phyloP scores from a whole-genome alignment of 768 basidiomycete species.

The Hericium alpestre region DNA sequence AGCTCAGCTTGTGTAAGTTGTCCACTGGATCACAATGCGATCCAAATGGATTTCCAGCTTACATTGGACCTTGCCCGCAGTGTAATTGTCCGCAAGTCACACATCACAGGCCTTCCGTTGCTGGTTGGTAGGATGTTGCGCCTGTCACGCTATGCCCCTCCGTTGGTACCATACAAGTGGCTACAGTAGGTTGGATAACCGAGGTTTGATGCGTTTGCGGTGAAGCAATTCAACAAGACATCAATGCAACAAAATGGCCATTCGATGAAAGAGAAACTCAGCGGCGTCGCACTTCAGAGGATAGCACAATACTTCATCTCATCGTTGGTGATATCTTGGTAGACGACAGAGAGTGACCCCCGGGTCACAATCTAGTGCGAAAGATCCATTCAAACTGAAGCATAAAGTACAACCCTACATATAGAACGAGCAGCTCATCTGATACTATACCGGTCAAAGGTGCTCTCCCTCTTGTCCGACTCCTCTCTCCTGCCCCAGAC shows the following conservation, averaged over 20 bases:
- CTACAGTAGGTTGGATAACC: too few species aligned
- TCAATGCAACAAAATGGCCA: neutral
- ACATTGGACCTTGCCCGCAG: too few species aligned
- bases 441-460: slow-evolving; percentile 12
- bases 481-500: slow-evolving; percentile 35
- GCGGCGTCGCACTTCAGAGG: neutral
- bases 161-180: too few species aligned
- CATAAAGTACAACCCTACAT: neutral
- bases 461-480: slow-evolving; percentile 5
- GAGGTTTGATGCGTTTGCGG: too few species aligned
- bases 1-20: too few species aligned
- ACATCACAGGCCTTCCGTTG: too few species aligned
- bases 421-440: neutral
- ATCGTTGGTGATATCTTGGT: neutral
- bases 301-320: neutral
- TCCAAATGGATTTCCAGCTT: too few species aligned
- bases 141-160: too few species aligned
- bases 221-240: too few species aligned
- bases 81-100: too few species aligned
- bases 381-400: neutral
- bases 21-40: too few species aligned
- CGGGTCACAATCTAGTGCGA: neutral
- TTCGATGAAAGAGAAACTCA: neutral
- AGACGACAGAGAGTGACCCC: neutral
- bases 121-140: too few species aligned